These are phyloP conservation scores for Theileria orientalis DNA, from an alignment of 169 alveolate genomes.

Conservation along the genomic window DNA sequence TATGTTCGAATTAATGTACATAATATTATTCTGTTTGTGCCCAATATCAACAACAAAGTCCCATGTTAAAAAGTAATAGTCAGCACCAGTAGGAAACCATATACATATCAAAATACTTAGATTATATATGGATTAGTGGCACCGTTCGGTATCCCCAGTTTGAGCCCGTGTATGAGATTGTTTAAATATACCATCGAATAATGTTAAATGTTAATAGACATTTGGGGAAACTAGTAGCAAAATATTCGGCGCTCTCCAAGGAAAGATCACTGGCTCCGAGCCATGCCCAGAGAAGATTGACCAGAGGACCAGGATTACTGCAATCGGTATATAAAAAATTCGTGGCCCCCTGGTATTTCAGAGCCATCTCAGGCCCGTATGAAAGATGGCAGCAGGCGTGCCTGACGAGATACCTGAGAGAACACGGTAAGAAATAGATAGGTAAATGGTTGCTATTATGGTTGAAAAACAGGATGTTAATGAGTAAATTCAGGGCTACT, in stretches of 20 bases:
- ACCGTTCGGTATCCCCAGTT: too few relatives aligned
- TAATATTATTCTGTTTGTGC: not conserved
- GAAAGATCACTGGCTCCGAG: conserved; percentile 49
- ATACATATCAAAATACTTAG: too few relatives aligned
- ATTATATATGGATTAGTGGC: too few relatives aligned
- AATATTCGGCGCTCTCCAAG: conserved; percentile 41
- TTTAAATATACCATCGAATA: not conserved
- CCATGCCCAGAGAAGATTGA: not conserved
- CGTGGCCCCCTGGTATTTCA: conserved; percentile 79
- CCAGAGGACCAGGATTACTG: conserved; percentile 30
- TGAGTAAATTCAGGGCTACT: conserved; percentile 68
- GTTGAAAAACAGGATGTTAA: not conserved
- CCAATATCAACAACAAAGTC: not conserved
- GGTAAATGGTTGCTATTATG: not conserved
- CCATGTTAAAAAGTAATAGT: too few relatives aligned
- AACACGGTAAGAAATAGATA: conserved; percentile 69
- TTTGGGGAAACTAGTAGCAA: conserved; percentile 50
- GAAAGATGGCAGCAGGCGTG: conserved; percentile 84
- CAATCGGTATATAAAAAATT: conserved; percentile 54
- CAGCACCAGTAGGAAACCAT: too few relatives aligned
- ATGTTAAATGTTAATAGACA: conserved; percentile 33
- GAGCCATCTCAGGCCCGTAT: conserved; percentile 77
- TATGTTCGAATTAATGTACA: not conserved
- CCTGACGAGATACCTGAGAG: conserved; percentile 79
- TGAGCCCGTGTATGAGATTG: too few relatives aligned